phyloP scores from a whole-genome alignment of 305 asterid species.

The Salvia sclarea region DNA sequence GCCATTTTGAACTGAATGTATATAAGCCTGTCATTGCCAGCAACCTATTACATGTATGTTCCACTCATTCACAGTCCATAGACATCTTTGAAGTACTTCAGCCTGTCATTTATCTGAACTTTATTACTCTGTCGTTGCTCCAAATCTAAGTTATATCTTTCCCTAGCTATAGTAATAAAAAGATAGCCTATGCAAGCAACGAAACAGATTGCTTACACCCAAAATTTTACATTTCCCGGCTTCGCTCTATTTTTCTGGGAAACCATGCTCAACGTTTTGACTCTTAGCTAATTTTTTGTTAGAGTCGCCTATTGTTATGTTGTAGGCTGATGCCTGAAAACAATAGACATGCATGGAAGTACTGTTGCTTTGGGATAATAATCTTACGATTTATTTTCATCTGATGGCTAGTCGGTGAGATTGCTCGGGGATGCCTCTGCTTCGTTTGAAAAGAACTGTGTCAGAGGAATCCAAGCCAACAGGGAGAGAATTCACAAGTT shows the following conservation, averaged over 20 bases:
- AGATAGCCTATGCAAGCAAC: background rate
- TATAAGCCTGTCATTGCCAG: constrained; percentile 94
- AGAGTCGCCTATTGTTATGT: background rate
- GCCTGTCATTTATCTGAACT: background rate
- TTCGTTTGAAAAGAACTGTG: constrained; percentile 95
- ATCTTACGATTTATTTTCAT: constrained; percentile 22
- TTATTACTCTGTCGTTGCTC: background rate
- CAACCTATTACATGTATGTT: constrained; percentile 76
- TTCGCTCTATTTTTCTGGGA: background rate
- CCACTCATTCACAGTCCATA: constrained; percentile 7
- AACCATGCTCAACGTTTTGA: constrained; percentile 9
- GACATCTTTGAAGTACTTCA: background rate
- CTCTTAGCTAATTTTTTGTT: background rate
- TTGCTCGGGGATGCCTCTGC: constrained; percentile 91
- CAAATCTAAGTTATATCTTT: constrained; percentile 17
- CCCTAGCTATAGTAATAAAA: background rate
- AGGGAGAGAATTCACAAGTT: constrained; percentile 77
- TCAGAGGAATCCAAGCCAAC: constrained; percentile 87
- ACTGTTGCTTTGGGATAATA: constrained; percentile 9
- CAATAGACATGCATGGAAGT: background rate
- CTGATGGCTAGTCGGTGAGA: constrained; percentile 65
- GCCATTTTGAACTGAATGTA: constrained; percentile 92
- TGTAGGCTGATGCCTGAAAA: background rate
- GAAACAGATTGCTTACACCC: background rate
- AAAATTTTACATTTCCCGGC: background rate